Conservation (phyloP, 805 yeast species). For the Ogataea minuta region DNA sequence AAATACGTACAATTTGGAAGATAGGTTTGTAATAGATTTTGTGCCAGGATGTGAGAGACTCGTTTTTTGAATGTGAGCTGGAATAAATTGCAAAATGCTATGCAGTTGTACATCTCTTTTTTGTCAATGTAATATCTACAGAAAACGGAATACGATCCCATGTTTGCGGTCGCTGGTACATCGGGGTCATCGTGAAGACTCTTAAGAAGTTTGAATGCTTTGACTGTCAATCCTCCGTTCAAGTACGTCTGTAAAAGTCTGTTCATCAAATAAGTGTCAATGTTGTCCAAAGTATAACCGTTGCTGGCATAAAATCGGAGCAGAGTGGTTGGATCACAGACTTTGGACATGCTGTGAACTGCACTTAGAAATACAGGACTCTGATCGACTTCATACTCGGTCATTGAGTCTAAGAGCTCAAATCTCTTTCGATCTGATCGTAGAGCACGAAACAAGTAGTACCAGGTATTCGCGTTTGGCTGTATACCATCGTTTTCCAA, state of each 20-base stretch:
- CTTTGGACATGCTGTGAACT: constrained; percentile 15
- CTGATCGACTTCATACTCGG: constrained; percentile 18
- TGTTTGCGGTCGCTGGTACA: constrained; percentile 9
- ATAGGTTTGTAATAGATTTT: constrained; percentile 21
- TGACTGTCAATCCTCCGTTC: constrained; percentile 11
- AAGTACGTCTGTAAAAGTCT: constrained; percentile 22
- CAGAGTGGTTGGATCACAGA: constrained; percentile 17
- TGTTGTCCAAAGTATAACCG: constrained; percentile 11
- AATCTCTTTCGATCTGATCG: constrained; percentile 18
- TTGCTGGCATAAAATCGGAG: constrained; percentile 14
- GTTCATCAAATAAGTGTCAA: constrained; percentile 22
- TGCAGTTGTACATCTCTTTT: constrained; percentile 23
- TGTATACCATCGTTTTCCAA: constrained; percentile 11
- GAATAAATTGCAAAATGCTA: constrained; percentile 28
- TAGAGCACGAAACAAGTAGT: constrained; percentile 24
- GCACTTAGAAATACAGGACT: constrained; percentile 27
- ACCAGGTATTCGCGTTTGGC: constrained; percentile 32
- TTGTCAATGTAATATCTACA: constrained; percentile 20
- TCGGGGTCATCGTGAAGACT: constrained; percentile 1
- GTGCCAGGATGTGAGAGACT: constrained; percentile 15
- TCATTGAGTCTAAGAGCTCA: constrained; percentile 25
- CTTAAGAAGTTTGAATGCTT: constrained; percentile 21
- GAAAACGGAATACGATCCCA: constrained; percentile 23
- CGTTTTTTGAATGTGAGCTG: constrained; percentile 12
- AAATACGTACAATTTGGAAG: constrained; percentile 23